Evolutionary conservation across 2,329 filamentous ascomycete genomes (phyloP).

Genomic region (Zymoseptoria tritici): DNA sequence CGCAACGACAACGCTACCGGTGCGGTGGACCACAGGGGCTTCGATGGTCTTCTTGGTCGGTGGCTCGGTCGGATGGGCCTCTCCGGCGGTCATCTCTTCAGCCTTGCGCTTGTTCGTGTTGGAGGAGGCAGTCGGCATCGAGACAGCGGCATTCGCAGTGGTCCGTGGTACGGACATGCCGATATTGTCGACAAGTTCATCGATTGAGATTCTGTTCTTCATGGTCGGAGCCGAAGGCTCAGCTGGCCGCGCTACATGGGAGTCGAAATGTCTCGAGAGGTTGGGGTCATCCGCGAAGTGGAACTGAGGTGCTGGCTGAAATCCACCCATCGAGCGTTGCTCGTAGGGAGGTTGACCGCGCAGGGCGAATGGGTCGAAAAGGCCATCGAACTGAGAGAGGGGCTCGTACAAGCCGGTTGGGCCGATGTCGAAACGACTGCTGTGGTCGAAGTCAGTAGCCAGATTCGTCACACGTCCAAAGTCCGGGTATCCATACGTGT

Average conservation of each 20-base stretch:
- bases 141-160: not conserved
- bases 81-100: constrained; percentile 12
- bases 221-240: constrained; percentile 1
- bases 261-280: not conserved
- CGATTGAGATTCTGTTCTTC: constrained; percentile 6
- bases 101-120: constrained; percentile 22
- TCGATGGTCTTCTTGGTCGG: constrained; percentile 10
- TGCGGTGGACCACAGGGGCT: not conserved
- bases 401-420: not conserved
- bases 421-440: constrained; percentile 19
- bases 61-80: not conserved
- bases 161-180: not conserved
- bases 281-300: not conserved
- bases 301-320: not conserved
- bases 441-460: constrained; percentile 16
- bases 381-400: not conserved
- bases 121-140: not conserved
- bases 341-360: not conserved
- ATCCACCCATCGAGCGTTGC: not conserved
- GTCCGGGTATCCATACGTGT: constrained; percentile 11
- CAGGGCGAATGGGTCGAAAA: not conserved
- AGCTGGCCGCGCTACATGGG: not conserved
- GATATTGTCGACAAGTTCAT: not conserved
- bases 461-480: constrained; percentile 5
- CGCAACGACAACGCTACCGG: not conserved